phyloP scores from a whole-genome alignment of 306 rosid genomes.

The Lathyrus aphaca region DNA sequence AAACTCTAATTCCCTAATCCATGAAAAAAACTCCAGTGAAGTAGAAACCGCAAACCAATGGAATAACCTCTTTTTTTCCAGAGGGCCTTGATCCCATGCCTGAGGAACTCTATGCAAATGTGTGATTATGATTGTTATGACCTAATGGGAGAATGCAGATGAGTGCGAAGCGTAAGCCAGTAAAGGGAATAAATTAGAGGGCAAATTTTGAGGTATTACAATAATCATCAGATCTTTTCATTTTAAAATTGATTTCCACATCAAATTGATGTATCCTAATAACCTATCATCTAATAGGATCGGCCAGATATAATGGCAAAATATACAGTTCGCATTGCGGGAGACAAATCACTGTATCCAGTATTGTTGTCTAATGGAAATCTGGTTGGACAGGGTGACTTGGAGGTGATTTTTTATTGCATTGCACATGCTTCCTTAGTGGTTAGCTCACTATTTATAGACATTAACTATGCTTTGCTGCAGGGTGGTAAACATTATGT shows the following conservation, averaged over 20 bases:
- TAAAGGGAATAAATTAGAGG: no score
- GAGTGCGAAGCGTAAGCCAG: no score
- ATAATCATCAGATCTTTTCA: slow-evolving; percentile 11
- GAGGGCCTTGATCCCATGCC: no score
- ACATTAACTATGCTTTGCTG: slow-evolving; percentile 37
- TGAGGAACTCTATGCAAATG: no score
- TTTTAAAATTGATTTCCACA: slow-evolving; percentile 27
- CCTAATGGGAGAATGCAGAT: no score
- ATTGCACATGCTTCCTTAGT: slow-evolving; percentile 17
- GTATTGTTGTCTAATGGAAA: slow-evolving; percentile 95
- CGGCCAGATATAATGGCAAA: slow-evolving; percentile 99
- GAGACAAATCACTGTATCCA: slow-evolving; percentile 83
- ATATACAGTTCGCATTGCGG: slow-evolving; percentile 82
- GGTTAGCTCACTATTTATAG: slow-evolving; percentile 36
- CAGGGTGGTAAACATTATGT: slow-evolving; percentile 92
- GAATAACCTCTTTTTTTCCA: no score
- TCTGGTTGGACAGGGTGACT: slow-evolving; percentile 77
- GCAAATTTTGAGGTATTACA: no score
- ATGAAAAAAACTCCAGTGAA: no score
- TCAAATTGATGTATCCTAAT: slow-evolving; percentile 39
- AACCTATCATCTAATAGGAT: slow-evolving; percentile 63
- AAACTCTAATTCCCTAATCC: no score
- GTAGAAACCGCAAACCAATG: no score
- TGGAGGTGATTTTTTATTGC: slow-evolving; percentile 66
- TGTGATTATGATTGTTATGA: no score